These are phyloP conservation scores for Fusarium xylarioides DNA, from an alignment of 2,329 filamentous ascomycete genomes.

Conservation along the genomic window DNA sequence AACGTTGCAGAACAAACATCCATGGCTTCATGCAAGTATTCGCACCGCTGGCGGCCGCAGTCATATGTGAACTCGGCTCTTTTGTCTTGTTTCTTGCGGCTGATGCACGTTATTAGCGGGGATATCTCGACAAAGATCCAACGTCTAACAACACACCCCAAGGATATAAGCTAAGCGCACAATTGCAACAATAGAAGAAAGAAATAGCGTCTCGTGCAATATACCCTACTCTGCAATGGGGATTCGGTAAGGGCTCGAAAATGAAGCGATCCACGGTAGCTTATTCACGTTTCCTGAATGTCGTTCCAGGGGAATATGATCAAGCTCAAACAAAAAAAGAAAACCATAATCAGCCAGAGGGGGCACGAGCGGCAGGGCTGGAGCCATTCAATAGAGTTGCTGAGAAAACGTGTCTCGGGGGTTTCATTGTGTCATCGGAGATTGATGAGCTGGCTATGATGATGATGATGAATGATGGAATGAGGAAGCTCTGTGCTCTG, in stretches of 20 bases:
- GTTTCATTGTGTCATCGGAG: slow-evolving; percentile 32
- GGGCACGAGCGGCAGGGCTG: neutral
- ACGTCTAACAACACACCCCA: slow-evolving; percentile 31
- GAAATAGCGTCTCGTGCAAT: neutral
- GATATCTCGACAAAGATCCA: neutral
- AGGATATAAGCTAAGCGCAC: neutral
- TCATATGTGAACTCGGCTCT: slow-evolving; percentile 5
- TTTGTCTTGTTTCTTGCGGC: slow-evolving; percentile 1
- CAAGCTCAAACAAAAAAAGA: neutral
- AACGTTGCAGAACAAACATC: slow-evolving; percentile 4
- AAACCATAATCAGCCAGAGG: neutral
- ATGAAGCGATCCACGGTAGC: neutral
- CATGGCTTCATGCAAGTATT: slow-evolving; percentile 20
- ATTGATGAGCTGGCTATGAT: slow-evolving; percentile 39
- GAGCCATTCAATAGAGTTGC: slow-evolving; percentile 30
- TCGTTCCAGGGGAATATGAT: slow-evolving; percentile 1
- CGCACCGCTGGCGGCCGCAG: slow-evolving; percentile 10
- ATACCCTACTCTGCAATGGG: neutral
- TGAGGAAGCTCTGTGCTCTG: slow-evolving; percentile 21
- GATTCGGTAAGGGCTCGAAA: neutral
- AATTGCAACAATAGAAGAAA: neutral
- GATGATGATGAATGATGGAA: slow-evolving; percentile 32
- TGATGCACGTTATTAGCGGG: neutral
- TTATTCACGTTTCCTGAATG: neutral
- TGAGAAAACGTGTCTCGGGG: slow-evolving; percentile 31